Percentiles rank a stretch among this genome's conserved stretches.
Evolutionary conservation across 1,284 basidiomycete species (phyloP).

Genomic region (Heterobasidion annosum): DNA sequence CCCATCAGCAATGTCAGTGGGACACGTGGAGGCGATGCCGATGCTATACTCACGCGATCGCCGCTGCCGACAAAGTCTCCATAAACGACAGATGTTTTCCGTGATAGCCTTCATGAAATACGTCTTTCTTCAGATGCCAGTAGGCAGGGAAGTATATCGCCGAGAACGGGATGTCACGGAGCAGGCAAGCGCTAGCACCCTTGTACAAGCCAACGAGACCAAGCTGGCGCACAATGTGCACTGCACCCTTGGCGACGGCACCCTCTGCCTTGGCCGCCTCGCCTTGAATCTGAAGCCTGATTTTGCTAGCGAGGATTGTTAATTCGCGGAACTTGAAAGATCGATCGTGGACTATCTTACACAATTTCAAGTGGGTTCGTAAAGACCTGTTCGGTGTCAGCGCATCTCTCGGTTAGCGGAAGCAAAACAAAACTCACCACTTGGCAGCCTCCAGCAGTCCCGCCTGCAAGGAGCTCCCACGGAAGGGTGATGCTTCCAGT

Average conservation of each 20-base stretch:
- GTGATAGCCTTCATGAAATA: constrained; percentile 94
- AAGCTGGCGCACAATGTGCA: constrained; percentile 89
- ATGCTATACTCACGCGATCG: constrained; percentile 53
- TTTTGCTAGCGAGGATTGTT: constrained; percentile 57
- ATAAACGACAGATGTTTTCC: constrained; percentile 90
- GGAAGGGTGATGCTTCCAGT: constrained; percentile 83
- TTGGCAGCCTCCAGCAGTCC: constrained; percentile 92
- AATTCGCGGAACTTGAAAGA: not conserved
- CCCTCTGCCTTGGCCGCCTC: constrained; percentile 85
- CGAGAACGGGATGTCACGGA: constrained; percentile 94
- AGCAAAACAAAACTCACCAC: constrained; percentile 57
- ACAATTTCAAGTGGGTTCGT: constrained; percentile 95
- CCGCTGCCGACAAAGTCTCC: constrained; percentile 82
- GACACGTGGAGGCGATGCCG: not conserved
- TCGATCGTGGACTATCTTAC: constrained; percentile 31
- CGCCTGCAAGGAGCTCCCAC: constrained; percentile 92
- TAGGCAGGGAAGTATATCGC: constrained; percentile 80
- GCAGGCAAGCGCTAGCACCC: constrained; percentile 80
- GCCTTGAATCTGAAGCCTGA: constrained; percentile 93
- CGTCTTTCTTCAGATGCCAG: constrained; percentile 81
- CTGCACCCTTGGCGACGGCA: constrained; percentile 73
- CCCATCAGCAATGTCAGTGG: constrained; percentile 2
- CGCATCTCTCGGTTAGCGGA: not conserved
- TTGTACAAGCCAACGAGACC: constrained; percentile 91
- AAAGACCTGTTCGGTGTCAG: constrained; percentile 55